phyloP scores from a whole-genome alignment of 129 eudicot genomes.

The Pulicaria dysenterica region DNA sequence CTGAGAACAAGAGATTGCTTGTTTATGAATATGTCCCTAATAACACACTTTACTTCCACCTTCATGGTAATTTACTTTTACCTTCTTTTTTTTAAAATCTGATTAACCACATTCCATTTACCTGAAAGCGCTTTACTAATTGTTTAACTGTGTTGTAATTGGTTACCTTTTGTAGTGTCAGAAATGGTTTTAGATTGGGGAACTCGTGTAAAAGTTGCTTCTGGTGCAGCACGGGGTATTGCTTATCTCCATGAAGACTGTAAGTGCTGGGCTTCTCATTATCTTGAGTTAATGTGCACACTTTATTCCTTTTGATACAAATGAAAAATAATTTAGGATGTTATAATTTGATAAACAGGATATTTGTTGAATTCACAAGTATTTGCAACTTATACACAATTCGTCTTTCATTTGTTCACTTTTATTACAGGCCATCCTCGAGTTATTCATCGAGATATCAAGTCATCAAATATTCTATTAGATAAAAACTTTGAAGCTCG shows the following conservation, averaged over 20 bases:
- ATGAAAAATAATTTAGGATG: background rate
- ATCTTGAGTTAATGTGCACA: too few species aligned
- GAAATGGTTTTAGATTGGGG: conserved; percentile 76
- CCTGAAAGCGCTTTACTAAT: background rate
- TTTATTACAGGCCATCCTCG: conserved; percentile 78
- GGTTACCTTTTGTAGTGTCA: conserved; percentile 46
- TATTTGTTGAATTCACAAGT: conserved; percentile 1
- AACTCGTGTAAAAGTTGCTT: conserved; percentile 75
- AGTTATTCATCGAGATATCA: conserved; percentile 90
- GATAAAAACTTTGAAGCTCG: conserved; percentile 85
- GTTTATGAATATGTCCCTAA: conserved; percentile 87
- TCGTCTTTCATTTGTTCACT: background rate
- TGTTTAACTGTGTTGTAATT: conserved; percentile 4
- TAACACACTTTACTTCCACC: conserved; percentile 82
- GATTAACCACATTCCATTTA: conserved; percentile 5
- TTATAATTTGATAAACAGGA: background rate
- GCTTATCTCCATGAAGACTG: conserved; percentile 96
- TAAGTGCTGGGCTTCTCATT: conserved; percentile 32
- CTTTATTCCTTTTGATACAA: too few species aligned
- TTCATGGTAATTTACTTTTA: conserved; percentile 65
- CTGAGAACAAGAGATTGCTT: conserved; percentile 67
- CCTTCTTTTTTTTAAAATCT: background rate
- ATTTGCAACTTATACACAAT: conserved; percentile 9
- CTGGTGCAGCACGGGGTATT: conserved; percentile 91
- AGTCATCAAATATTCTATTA: conserved; percentile 87